Base-by-base conservation (phyloP, 2,329 filamentous ascomycete species). In the Fusarium redolens region DNA sequence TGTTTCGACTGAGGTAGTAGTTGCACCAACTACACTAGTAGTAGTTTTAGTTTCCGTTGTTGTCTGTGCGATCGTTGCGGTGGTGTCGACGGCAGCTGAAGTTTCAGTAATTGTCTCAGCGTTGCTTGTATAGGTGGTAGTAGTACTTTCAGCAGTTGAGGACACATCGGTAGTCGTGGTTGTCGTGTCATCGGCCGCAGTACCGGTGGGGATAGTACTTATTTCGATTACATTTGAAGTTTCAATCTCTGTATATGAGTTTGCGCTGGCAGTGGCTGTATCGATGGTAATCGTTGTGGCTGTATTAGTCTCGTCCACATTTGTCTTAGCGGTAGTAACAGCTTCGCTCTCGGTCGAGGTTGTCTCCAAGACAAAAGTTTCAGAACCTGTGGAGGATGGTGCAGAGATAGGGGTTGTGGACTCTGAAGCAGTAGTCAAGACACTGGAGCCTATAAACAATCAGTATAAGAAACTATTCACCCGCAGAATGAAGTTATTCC, bases 41-140 rank as follows among this genome's bases (percentile, higher is more conserved):
- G 22, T 22, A 22, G 22, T 22, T 22, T 22, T 3, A 22, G 22
- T 22, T 22, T 22, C 22, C 22, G 22, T 22, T 50, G 11, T 13
- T 20, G n/a, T 35, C 22, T 6, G 14, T 25, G 12, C 4, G n/a
- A 4, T 18, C 17, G 30, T 30, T 12, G 2, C 15, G 0, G 48
- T 7, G 12, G 8, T 20, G 9, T 51, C n/a, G 0, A 51, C 2
- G 14, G 31, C 0, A 25, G 8, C 11, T 20, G 31, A 35, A 11
- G 6, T 15, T 8, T 1, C 5, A 6, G 22, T 20, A 7, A 11
- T 2, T 20, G 4, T 0, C 31, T 3, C 15, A 8, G 0, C 7
- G 8, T 51, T 0, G 3, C 8, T 25, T 51, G 15, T 35, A 0
- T 25, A 5, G 8, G n/a, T 25, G 17, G 31, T 11, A 4, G 48